Percentiles rank a stretch among this genome's conserved stretches.
Conservation (phyloP, 306 rosid genomes). For the Pterocarpus macrocarpus region DNA sequence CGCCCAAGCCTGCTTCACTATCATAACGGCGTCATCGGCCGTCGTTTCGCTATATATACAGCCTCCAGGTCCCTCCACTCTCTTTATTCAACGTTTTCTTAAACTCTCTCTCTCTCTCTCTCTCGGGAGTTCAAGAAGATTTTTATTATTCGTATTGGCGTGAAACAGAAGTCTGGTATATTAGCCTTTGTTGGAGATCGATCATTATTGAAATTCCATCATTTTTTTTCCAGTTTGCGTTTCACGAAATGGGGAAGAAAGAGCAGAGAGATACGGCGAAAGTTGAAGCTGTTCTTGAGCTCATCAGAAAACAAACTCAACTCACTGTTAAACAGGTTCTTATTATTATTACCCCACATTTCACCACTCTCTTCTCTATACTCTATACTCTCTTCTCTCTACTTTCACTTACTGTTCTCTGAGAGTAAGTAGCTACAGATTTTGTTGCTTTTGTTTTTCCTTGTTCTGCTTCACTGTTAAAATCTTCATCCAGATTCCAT, state of each 20-base stretch:
- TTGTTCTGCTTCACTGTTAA: too few species aligned
- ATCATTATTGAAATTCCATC: background rate
- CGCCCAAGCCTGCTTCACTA: background rate
- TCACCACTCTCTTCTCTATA: background rate
- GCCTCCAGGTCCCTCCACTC: background rate
- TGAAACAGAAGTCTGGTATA: conserved; percentile 71
- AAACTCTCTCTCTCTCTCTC: conserved; percentile 34
- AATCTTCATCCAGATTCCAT: background rate
- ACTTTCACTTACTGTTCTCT: too few species aligned
- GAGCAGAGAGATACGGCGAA: conserved; percentile 49
- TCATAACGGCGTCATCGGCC: conserved; percentile 66
- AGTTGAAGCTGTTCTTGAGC: conserved; percentile 76
- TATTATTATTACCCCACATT: background rate
- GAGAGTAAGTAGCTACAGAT: too few species aligned
- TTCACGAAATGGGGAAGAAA: conserved; percentile 72
- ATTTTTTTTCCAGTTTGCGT: background rate
- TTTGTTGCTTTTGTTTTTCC: too few species aligned
- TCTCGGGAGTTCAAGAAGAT: conserved; percentile 1
- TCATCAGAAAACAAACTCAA: conserved; percentile 72
- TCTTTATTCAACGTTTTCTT: background rate
- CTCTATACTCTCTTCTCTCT: too few species aligned
- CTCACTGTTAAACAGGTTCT: conserved; percentile 77
- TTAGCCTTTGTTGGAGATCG: conserved; percentile 21
- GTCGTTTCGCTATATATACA: conserved; percentile 61
- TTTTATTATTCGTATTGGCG: conserved; percentile 52